A percentile compares a stretch with the other conserved stretches of the same genome.
Evolutionary conservation across 768 basidiomycete species (phyloP).

Genomic region (Gymnopilus junonius): DNA sequence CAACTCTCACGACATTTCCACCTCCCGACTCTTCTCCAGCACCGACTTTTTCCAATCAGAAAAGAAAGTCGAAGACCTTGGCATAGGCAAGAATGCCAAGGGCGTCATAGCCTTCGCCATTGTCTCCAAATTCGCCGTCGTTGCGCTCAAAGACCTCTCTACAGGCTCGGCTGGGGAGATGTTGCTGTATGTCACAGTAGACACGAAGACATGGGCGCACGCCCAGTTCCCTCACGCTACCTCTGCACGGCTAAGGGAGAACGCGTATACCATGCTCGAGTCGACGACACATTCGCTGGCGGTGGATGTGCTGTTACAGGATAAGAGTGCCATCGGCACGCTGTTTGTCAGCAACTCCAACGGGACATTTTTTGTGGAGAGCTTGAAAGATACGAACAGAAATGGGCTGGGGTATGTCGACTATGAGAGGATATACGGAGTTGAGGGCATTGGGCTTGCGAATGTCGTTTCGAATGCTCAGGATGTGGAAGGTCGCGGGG

Average conservation of each 20-base stretch:
- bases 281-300: conserved; percentile 92
- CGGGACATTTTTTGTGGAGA: conserved; percentile 93
- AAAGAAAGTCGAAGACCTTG: conserved; percentile 78
- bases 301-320: conserved; percentile 87
- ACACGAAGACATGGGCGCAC: conserved; percentile 84
- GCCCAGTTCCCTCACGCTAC: conserved; percentile 93
- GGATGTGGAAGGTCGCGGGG: conserved; percentile 75
- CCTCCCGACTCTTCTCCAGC: conserved; percentile 79
- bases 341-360: conserved; percentile 96
- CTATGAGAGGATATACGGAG: conserved; percentile 84
- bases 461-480: conserved; percentile 86
- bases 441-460: conserved; percentile 90
- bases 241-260: conserved; percentile 78
- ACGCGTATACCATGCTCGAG: conserved; percentile 96
- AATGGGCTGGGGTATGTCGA: conserved; percentile 91
- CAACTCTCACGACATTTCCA: conserved; percentile 55
- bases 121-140: conserved; percentile 91
- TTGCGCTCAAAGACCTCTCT: conserved; percentile 79
- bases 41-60: conserved; percentile 81
- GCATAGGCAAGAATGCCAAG: conserved; percentile 81
- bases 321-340: conserved; percentile 74
- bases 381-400: conserved; percentile 90
- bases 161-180: conserved; percentile 66
- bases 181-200: conserved; percentile 84
- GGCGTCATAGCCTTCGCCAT: conserved; percentile 95